Evolutionary conservation across 306 rosid species (phyloP), one percentile per base, ranked within the genome.

Genomic region (Glycine soja): DNA sequence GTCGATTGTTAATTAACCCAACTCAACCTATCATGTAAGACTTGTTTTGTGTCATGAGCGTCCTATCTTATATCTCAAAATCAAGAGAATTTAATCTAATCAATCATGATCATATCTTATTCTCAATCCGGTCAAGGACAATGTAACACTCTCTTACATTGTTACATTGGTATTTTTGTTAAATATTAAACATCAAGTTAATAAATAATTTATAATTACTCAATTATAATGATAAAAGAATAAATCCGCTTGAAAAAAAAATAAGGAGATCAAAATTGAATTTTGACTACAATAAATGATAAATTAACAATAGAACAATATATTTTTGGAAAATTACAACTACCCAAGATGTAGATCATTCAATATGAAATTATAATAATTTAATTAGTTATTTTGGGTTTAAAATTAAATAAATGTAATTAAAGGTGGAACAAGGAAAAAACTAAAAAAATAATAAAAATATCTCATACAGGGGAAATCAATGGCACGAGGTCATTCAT

Each of bases 401-500:
- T 50, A 50, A n/a, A n/a, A 14, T 19, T 53, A 4, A n/a, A 14
- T 24, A 50, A 50, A 50, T 48, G 54, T 13, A 50, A 50, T 4
- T 50, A 50, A 12, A n/a, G 19, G 24, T n/a, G 9, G 59, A 13
- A 57, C 8, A 47, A 51, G 24, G 8, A 42, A 42, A 36, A 24
- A 24, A 24, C 6, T 2, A 1, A 24, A 24, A 24, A 24, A 24
- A 15, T 6, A 6, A 53, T 24, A 53, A 53, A 53, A 53, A 14
- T 80, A 1, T 51, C 24, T n/a, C 30, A 24, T 24, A 24, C 2
- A 24, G 15, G 6, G 67, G 3, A 10, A 42, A 42, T 42, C 45
- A 42, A 42, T 42, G 45, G 45, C 62, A 76, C 15, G 50, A 69
- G 50, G 63, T 40, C 50, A 65, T 65, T n/a, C 50, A n/a, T 40